Evolutionary conservation across 2,329 filamentous ascomycete species (phyloP).

Genomic region (Lachnellula willkommii): DNA sequence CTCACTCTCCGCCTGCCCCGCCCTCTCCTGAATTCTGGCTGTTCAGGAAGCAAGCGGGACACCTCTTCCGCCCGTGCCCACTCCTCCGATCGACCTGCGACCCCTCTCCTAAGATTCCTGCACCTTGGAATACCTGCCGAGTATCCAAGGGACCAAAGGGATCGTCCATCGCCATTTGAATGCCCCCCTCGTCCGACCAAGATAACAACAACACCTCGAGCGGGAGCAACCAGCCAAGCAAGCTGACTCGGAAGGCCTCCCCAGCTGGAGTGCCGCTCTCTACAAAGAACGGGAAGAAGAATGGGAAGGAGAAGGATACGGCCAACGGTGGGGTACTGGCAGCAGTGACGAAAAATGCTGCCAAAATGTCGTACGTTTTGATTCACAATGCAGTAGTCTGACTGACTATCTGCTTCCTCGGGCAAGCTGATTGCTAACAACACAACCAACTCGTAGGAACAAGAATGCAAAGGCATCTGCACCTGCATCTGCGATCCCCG

Average conservation of each 20-base stretch:
- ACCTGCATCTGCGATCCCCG: constrained; percentile 12
- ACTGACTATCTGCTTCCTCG: not conserved
- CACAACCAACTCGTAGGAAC: constrained; percentile 14
- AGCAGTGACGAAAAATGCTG: constrained; percentile 30
- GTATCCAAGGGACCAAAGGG: not conserved
- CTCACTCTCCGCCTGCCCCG: constrained; percentile 12
- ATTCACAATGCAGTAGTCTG: not conserved
- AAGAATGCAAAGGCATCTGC: constrained; percentile 21
- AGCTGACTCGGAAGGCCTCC: constrained; percentile 22
- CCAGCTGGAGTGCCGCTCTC: constrained; percentile 24
- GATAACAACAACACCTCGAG: constrained; percentile 23
- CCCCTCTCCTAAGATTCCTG: constrained; percentile 10
- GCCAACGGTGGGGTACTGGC: constrained; percentile 25
- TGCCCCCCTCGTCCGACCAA: constrained; percentile 34
- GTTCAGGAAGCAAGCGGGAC: constrained; percentile 23
- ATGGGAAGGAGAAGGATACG: constrained; percentile 32
- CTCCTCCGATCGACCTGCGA: not conserved
- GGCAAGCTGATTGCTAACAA: constrained; percentile 1
- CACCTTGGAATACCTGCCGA: constrained; percentile 1
- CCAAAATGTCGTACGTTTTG: constrained; percentile 28
- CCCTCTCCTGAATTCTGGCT: constrained; percentile 22
- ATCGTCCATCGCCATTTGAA: constrained; percentile 27
- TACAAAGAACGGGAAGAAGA: constrained; percentile 30
- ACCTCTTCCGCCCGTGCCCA: not conserved
- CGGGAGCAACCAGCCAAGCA: constrained; percentile 19